These are phyloP conservation scores for Tricholoma sp. DNA, from an alignment of 768 basidiomycete genomes.

Conservation along the genomic window DNA sequence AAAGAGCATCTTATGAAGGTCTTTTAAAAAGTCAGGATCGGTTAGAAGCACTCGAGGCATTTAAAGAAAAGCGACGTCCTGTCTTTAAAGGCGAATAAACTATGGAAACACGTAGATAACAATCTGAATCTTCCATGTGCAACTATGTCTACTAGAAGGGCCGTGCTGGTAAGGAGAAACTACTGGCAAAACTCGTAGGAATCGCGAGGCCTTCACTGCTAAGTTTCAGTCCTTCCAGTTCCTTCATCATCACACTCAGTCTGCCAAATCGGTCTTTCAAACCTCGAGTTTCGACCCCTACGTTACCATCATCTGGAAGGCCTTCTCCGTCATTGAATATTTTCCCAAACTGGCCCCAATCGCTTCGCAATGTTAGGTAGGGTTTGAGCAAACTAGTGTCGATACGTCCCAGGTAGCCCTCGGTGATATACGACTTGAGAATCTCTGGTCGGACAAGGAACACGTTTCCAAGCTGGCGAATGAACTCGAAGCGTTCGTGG, in stretches of 20 bases:
- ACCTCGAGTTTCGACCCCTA: constrained; percentile 38
- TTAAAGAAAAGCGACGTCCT: constrained; percentile 77
- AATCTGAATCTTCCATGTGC: constrained; percentile 13
- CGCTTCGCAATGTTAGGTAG: constrained; percentile 85
- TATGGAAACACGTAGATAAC: constrained; percentile 1
- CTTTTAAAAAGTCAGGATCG: constrained; percentile 74
- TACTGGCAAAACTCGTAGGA: constrained; percentile 46
- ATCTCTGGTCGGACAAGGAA: constrained; percentile 97
- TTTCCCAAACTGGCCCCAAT: constrained; percentile 86
- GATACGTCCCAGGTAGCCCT: constrained; percentile 89
- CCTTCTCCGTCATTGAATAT: constrained; percentile 63
- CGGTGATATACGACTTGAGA: constrained; percentile 91
- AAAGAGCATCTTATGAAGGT: constrained; percentile 78
- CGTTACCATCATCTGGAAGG: constrained; percentile 31
- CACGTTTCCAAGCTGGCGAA: constrained; percentile 93
- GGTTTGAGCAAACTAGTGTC: constrained; percentile 84
- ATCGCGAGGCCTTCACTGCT: constrained; percentile 51
- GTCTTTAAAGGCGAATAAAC: constrained; percentile 75
- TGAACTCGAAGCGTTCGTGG: constrained; percentile 95
- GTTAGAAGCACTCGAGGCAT: constrained; percentile 79
- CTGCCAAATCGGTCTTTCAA: constrained; percentile 65
- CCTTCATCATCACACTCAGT: constrained; percentile 84
- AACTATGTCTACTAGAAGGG: constrained; percentile 27
- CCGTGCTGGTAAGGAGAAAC: constrained; percentile 44
- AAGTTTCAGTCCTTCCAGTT: constrained; percentile 64